phyloP scores from a whole-genome alignment of 768 basidiomycete species.

The Lactarius trivialis region DNA sequence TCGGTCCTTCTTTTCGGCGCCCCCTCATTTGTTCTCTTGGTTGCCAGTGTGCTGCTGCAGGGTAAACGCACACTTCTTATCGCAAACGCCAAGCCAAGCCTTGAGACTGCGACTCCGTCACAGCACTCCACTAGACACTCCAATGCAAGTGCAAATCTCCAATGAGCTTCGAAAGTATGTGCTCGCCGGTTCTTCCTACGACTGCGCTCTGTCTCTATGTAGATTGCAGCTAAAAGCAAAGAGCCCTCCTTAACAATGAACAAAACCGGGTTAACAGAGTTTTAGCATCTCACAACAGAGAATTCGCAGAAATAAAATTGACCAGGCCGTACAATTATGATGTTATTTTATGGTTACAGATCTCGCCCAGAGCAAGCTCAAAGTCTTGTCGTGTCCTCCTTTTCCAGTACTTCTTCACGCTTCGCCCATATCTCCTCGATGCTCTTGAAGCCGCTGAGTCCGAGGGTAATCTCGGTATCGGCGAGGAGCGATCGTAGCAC shows the following conservation, averaged over 20 bases:
- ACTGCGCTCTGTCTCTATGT: not conserved
- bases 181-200: not conserved
- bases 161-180: not conserved
- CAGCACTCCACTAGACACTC: not conserved
- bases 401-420: slow-evolving; percentile 43
- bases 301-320: not conserved
- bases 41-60: not conserved
- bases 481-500: slow-evolving; percentile 62
- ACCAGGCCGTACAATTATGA: not conserved
- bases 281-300: not conserved
- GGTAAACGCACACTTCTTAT: not conserved
- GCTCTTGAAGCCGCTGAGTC: slow-evolving; percentile 51
- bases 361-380: not conserved
- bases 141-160: too few relatives aligned
- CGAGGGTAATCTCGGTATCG: slow-evolving; percentile 61
- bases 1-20: not conserved
- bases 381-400: slow-evolving; percentile 31
- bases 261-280: too few relatives aligned
- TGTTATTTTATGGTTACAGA: not conserved
- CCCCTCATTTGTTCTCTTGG: too few relatives aligned
- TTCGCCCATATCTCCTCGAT: slow-evolving; percentile 60
- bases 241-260: too few relatives aligned
- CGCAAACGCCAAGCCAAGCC: too few relatives aligned
- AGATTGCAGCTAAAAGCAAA: too few relatives aligned
- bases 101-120: not conserved